phyloP scores from a whole-genome alignment of 768 basidiomycete species.

The Gyrodon lividus region DNA sequence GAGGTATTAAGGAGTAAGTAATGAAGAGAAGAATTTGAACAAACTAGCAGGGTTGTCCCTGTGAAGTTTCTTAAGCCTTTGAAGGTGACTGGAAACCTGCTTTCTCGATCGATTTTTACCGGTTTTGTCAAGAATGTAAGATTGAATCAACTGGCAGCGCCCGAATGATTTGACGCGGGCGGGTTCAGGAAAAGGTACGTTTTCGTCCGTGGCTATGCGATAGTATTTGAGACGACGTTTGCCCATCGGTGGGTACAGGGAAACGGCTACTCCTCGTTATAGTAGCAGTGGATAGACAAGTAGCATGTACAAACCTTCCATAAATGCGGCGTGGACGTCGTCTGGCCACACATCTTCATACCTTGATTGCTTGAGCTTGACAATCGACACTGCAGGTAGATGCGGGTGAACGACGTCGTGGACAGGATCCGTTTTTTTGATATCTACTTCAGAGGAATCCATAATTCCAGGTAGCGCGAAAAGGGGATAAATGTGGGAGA shows the following conservation, averaged over 20 bases:
- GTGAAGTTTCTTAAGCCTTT: conserved; percentile 36
- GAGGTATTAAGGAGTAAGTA: background rate
- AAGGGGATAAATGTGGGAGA: background rate
- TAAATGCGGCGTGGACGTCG: conserved; percentile 36
- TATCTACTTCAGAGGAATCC: conserved; percentile 18
- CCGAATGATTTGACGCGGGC: conserved; percentile 32
- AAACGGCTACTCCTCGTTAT: conserved; percentile 21
- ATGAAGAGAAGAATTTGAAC: conserved; percentile 11
- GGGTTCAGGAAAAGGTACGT: conserved; percentile 7
- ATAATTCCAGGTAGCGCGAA: conserved; percentile 21
- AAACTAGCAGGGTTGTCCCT: conserved; percentile 32
- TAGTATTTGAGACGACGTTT: conserved; percentile 37
- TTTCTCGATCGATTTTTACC: conserved; percentile 39
- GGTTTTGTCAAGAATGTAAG: conserved; percentile 38
- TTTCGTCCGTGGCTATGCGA: conserved; percentile 18
- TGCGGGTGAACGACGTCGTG: conserved; percentile 8
- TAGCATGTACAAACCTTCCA: conserved; percentile 30
- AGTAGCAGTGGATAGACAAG: conserved; percentile 2
- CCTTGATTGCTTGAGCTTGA: conserved; percentile 30
- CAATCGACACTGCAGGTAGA: background rate
- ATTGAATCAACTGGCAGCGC: conserved; percentile 40
- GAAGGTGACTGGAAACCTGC: conserved; percentile 41
- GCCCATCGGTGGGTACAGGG: conserved; percentile 35
- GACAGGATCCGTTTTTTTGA: conserved; percentile 13
- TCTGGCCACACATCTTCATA: conserved; percentile 36